Evolutionary conservation across 2,329 filamentous ascomycete species (phyloP).

Genomic region (Chalaropsis thielavioides): DNA sequence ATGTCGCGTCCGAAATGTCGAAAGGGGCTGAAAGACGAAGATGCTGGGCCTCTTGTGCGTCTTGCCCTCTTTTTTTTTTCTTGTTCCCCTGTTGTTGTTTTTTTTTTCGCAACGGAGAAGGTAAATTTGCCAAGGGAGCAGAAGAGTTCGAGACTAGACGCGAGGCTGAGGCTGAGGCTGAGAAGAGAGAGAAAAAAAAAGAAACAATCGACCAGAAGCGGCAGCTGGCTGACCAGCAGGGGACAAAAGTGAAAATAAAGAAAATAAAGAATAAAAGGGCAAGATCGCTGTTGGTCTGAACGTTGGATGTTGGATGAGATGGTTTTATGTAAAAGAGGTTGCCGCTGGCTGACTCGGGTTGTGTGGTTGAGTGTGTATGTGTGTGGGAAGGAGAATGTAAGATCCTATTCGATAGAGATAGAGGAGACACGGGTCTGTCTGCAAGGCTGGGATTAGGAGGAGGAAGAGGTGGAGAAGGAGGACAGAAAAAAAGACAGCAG

Average conservation of each 20-base stretch:
- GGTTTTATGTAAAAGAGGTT: neutral
- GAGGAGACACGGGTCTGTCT: neutral
- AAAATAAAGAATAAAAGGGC: neutral
- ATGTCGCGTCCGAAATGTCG: neutral
- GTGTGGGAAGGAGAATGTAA: neutral
- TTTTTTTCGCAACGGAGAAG: neutral
- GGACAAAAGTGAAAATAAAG: neutral
- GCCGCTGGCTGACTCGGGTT: neutral
- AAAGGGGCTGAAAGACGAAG: neutral
- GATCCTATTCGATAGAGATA: neutral
- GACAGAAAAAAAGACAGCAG: neutral
- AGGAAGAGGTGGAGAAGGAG: neutral
- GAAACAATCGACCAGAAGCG: neutral
- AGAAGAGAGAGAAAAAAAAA: neutral
- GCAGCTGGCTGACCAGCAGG: neutral
- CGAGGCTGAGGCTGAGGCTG: neutral
- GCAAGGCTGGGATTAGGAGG: conserved; percentile 4
- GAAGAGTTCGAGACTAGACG: neutral
- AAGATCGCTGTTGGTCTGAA: neutral
- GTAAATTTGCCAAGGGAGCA: neutral
- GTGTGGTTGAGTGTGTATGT: too few relatives aligned
- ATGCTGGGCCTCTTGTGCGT: neutral
- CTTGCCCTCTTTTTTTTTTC: neutral
- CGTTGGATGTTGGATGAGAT: neutral
- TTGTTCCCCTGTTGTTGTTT: neutral